Percentiles rank a stretch among this genome's conserved stretches.
Evolutionary conservation across 2,329 filamentous ascomycete species (phyloP).

Genomic region (Cytospora chrysosperma): DNA sequence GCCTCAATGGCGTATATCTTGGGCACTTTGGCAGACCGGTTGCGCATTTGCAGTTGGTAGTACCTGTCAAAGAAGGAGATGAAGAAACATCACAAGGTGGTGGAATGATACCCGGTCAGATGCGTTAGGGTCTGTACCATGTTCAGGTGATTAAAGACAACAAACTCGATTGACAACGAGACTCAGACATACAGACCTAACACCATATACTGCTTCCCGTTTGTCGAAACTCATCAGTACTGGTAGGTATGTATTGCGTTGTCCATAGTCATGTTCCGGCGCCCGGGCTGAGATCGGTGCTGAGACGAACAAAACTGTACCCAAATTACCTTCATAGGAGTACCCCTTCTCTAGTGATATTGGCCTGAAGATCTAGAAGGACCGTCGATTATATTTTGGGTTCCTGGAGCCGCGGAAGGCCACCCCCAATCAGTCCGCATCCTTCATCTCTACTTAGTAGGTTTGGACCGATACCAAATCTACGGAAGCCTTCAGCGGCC

Average conservation of each 20-base stretch:
- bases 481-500: background rate
- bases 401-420: background rate
- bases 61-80: background rate
- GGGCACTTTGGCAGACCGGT: background rate
- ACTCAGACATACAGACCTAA: background rate
- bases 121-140: background rate
- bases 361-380: background rate
- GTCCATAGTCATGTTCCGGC: background rate
- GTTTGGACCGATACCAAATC: background rate
- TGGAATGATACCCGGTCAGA: constrained; percentile 14
- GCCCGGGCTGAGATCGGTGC: background rate
- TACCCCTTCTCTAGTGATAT: background rate
- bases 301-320: background rate
- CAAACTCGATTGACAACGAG: background rate
- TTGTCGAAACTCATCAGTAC: background rate
- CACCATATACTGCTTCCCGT: background rate
- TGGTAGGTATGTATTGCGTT: background rate
- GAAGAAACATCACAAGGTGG: background rate
- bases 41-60: background rate
- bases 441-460: too few species aligned
- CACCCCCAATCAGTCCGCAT: background rate
- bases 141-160: background rate
- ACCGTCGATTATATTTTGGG: background rate
- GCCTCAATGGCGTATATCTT: background rate
- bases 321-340: background rate